Conservation (phyloP, 202 grass and related monocot genomes). For the Schoenoplectus triqueter region DNA sequence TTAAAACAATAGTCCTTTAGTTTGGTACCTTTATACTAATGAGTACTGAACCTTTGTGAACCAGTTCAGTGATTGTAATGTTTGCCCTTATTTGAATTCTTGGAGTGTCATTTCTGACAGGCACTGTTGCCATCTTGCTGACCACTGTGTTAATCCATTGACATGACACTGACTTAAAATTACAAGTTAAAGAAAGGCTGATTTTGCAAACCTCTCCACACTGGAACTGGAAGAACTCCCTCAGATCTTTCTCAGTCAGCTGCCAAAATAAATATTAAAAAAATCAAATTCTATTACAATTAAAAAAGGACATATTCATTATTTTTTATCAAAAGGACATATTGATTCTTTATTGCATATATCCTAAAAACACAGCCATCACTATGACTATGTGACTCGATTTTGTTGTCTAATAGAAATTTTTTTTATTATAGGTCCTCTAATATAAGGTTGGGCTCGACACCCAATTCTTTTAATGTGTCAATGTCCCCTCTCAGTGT, state of each 20-base stretch:
- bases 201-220: conserved; percentile 24
- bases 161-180: background rate
- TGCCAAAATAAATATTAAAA: conserved; percentile 20
- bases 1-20: background rate
- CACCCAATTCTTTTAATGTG: no score
- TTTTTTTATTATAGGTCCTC: no score
- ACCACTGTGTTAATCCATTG: background rate
- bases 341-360: background rate
- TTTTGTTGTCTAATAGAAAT: background rate
- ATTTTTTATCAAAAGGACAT: background rate
- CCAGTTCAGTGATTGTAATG: background rate
- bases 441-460: no score
- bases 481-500: no score
- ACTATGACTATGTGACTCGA: background rate
- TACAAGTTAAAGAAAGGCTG: conserved; percentile 3
- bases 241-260: conserved; percentile 5
- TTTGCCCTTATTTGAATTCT: background rate
- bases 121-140: background rate
- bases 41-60: background rate
- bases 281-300: background rate
- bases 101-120: background rate
- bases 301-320: conserved; percentile 1
- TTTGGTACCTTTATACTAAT: background rate
- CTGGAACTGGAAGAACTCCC: background rate
- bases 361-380: background rate